phyloP scores from a whole-genome alignment of 2,329 filamentous ascomycete genomes.

The Exophiala spinifera region DNA sequence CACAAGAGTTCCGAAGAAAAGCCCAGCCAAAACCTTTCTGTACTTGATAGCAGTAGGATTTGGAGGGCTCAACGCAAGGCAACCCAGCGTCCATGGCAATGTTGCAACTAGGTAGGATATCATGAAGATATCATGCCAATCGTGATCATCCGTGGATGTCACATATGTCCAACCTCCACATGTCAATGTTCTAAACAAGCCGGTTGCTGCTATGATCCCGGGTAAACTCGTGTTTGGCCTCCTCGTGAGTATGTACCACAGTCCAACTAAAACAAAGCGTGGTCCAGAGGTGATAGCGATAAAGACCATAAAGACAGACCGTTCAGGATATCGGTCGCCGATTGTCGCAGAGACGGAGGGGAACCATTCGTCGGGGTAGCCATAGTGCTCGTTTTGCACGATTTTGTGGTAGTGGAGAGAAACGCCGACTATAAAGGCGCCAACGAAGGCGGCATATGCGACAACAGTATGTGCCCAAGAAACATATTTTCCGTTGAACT shows the following conservation, averaged over 20 bases:
- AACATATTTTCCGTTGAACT: constrained; percentile 85
- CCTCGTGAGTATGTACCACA: constrained; percentile 88
- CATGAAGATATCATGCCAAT: constrained; percentile 99
- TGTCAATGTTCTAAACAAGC: constrained; percentile 82
- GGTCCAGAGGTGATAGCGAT: constrained; percentile 95
- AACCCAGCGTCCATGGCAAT: constrained; percentile 90
- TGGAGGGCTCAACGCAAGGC: constrained; percentile 79
- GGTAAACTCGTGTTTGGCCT: constrained; percentile 72
- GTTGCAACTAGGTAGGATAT: constrained; percentile 95
- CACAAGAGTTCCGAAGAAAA: constrained; percentile 87
- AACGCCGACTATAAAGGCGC: constrained; percentile 76
- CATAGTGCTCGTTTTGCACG: constrained; percentile 93
- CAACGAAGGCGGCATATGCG: constrained; percentile 81
- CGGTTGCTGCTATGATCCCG: constrained; percentile 74
- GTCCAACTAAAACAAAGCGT: constrained; percentile 80
- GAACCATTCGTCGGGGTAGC: constrained; percentile 94
- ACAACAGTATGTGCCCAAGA: constrained; percentile 80
- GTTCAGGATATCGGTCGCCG: constrained; percentile 93
- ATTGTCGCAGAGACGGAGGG: constrained; percentile 95
- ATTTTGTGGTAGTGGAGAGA: constrained; percentile 93
- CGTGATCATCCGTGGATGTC: constrained; percentile 95
- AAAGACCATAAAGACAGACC: constrained; percentile 94
- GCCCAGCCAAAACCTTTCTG: constrained; percentile 74
- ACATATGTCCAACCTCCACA: constrained; percentile 99
- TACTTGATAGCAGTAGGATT: constrained; percentile 82